Evolutionary conservation across 371 early-diverging fungal species (phyloP), one percentile per base, ranked within the genome.

Genomic region (Entomophthora muscae): DNA sequence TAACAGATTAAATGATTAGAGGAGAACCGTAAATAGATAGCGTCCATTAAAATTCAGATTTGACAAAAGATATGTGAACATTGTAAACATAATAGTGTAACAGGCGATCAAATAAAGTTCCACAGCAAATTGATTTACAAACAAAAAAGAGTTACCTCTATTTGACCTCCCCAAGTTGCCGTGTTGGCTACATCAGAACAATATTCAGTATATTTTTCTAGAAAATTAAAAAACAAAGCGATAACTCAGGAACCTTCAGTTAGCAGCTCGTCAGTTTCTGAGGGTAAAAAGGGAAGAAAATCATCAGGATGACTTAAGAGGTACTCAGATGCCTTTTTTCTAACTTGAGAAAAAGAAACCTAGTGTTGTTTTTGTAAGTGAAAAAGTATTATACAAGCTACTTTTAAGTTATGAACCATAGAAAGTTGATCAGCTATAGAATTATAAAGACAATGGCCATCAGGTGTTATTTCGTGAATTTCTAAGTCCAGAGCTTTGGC

Each of bases 361-460:
- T 61, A 42, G 17, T 23, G 12, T 13, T 21, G 26, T 61, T 17
- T 17, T 23, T 10, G n/a, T 23, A 17, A 55, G 21, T 2, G 5
- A 61, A 26, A 27, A 30, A 61, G 23, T 13, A 21, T 26, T 24
- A 17, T 21, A 61, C n/a, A 51, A 7, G 1, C 24, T 61, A 61
- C 61, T 51, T 61, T 7, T n/a, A 33, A n/a, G 5, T 61, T 61
- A 42, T 61, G 61, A 12, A 31, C 7, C 3, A n/a, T 21, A 2
- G 22, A 31, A 32, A 61, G 26, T 51, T 61, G 61, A 33, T 61
- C 61, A 28, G 21, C 23, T 29, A 61, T 28, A n/a, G 61, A 26
- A 61, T 61, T 61, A 32, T 33, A 61, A 3, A 61, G 33, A 26
- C 61, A 61, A 30, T 61, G 61, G 2, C 61, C 61, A 33, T 61